Evolutionary conservation across 2,329 filamentous ascomycete genomes (phyloP), one percentile per base, ranked within the genome.

Genomic region (Penicillium fuscoglaucum): DNA sequence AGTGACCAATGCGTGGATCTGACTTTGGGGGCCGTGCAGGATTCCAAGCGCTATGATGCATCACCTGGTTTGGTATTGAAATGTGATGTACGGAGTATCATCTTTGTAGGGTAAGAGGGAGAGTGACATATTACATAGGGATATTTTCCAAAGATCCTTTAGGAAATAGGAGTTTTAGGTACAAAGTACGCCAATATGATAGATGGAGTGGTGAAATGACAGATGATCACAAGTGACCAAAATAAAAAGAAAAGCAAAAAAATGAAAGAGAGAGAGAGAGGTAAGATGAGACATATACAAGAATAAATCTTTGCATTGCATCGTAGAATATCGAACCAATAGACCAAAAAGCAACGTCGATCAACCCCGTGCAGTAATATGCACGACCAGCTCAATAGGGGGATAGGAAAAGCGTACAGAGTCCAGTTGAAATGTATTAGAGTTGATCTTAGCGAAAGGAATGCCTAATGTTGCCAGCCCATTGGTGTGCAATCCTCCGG

Each of bases 281-380:
- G 6, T 15, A 15, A 41, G 10, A 40, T 37, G 10, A 21, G 10
- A 41, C 37, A 39, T 19, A 39, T 29, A 24, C 29, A 33, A 5
- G 12, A 47, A 10, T 17, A 19, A 26, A 26, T 29, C 13, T 46
- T 29, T 29, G 28, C 29, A 31, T 47, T 21, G n/a, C 28, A 48
- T 68, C 67, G 69, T 67, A 63, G 62, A 70, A 68, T 71, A 68
- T 67, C 46, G 58, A 60, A 59, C 70, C 69, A 71, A 72, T 71
- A 60, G 66, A 33, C 49, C 47, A 26, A 37, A 44, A 26, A 31
- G 15, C 21, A 50, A 21, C 8, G 43, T 45, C 24, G 44, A 46
- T 46, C 41, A 26, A 13, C 35, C 39, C 19, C 40, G 40, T 43
- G 40, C 21, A 15, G 43, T 13, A 21, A 39, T 17, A 35, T 48